Conservation (phyloP, 2,329 filamentous ascomycete genomes). For the Xylariaceae sp. region DNA sequence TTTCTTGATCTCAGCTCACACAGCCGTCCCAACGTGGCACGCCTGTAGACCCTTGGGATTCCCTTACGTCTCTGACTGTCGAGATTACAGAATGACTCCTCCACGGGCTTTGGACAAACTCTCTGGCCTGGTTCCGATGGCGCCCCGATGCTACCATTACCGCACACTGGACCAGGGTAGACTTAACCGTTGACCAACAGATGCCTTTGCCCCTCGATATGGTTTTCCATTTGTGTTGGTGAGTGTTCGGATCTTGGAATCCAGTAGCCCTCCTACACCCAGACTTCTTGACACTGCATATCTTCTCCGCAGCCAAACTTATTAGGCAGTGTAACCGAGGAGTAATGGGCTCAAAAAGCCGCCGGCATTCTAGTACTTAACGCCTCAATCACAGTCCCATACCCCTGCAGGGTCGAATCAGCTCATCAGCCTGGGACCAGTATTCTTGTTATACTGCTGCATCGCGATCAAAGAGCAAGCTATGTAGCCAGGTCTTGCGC, state of each 20-base stretch:
- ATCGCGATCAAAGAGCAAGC: slow-evolving; percentile 12
- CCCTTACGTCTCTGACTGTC: slow-evolving; percentile 14
- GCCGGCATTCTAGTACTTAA: slow-evolving; percentile 10
- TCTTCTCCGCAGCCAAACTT: slow-evolving; percentile 12
- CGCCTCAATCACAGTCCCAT: background rate
- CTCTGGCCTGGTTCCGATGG: slow-evolving; percentile 21
- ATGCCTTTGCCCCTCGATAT: slow-evolving; percentile 4
- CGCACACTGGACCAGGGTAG: slow-evolving; percentile 18
- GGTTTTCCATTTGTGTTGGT: slow-evolving; percentile 9
- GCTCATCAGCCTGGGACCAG: slow-evolving; percentile 1
- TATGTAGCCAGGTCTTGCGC: slow-evolving; percentile 11
- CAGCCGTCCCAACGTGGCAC: slow-evolving; percentile 20
- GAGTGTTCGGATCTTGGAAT: background rate
- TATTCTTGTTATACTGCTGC: slow-evolving; percentile 13
- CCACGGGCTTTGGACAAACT: slow-evolving; percentile 5
- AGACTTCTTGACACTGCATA: background rate
- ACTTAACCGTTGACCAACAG: slow-evolving; percentile 4
- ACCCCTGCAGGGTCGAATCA: background rate
- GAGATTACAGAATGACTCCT: background rate
- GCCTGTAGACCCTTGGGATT: slow-evolving; percentile 10
- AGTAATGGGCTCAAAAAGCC: slow-evolving; percentile 5
- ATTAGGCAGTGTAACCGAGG: slow-evolving; percentile 20
- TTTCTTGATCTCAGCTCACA: slow-evolving; percentile 12
- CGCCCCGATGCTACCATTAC: slow-evolving; percentile 16
- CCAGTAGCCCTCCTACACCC: slow-evolving; percentile 9